Evolutionary conservation across 495 filamentous ascomycete species (phyloP).

Genomic region (Hamigera avellanea): DNA sequence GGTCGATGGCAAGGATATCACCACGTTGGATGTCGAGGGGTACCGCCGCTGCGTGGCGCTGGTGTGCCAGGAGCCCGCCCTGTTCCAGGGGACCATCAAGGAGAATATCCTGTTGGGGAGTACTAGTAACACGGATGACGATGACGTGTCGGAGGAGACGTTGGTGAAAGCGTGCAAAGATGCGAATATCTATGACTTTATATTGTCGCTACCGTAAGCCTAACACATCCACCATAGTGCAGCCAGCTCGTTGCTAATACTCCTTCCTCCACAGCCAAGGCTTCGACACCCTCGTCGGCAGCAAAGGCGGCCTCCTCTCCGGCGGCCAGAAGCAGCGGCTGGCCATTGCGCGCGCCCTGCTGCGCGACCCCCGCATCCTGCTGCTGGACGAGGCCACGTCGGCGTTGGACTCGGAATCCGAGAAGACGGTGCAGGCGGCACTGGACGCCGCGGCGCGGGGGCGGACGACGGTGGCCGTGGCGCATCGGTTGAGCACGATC

Average conservation of each 20-base stretch:
- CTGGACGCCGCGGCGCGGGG: constrained; percentile 63
- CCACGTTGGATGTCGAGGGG: constrained; percentile 5
- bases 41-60: constrained; percentile 20
- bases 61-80: constrained; percentile 29
- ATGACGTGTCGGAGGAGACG: constrained; percentile 6
- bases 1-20: constrained; percentile 10
- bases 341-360: constrained; percentile 64
- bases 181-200: constrained; percentile 23
- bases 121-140: constrained; percentile 7
- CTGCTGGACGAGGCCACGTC: constrained; percentile 78
- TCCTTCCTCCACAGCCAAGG: not conserved
- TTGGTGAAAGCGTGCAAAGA: constrained; percentile 16
- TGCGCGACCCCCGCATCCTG: constrained; percentile 57
- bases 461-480: constrained; percentile 68
- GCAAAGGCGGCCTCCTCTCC: constrained; percentile 64
- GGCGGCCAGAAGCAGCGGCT: constrained; percentile 81
- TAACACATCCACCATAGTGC: too few relatives aligned
- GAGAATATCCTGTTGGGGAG: constrained; percentile 33
- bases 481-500: constrained; percentile 66
- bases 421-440: constrained; percentile 73
- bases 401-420: constrained; percentile 68
- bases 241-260: too few relatives aligned
- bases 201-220: constrained; percentile 7
- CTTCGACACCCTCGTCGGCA: constrained; percentile 61
- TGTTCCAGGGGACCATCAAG: constrained; percentile 31